phyloP scores from a whole-genome alignment of 352 stramenopile species.

The Globisporangium spiculum region DNA sequence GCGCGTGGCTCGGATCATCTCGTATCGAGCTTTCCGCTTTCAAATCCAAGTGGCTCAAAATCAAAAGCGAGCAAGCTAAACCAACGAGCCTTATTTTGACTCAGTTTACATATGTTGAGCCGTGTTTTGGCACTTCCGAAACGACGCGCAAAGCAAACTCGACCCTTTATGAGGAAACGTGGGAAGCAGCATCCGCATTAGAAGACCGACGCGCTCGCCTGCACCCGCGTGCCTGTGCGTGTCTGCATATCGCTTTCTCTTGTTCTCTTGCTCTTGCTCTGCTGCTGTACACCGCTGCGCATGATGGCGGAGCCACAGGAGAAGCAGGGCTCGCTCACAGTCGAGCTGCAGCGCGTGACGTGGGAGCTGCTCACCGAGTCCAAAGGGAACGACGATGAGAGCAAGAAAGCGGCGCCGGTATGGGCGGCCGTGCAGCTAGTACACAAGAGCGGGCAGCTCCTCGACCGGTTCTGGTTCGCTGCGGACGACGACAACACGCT shows the following conservation, averaged over 20 bases:
- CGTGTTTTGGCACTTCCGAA: not conserved
- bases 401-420: slow-evolving; percentile 19
- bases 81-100: not conserved
- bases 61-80: not conserved
- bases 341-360: slow-evolving; percentile 31
- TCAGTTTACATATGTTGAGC: not conserved
- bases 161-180: not conserved
- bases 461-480: slow-evolving; percentile 53
- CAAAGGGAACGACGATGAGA: not conserved
- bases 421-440: slow-evolving; percentile 47
- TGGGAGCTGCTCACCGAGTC: slow-evolving; percentile 17
- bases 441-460: slow-evolving; percentile 18
- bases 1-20: slow-evolving; percentile 23
- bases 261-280: not conserved
- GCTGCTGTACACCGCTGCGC: not conserved
- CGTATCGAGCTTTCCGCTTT: not conserved
- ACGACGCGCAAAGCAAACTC: not conserved
- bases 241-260: not conserved
- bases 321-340: slow-evolving; percentile 31
- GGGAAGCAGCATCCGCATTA: not conserved
- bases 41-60: slow-evolving; percentile 1
- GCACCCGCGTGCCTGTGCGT: not conserved
- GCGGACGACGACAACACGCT: slow-evolving; percentile 48
- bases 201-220: not conserved
- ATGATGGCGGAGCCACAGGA: not conserved